Conservation (phyloP, 208 protist species). For the Sergeia podlipaevii region DNA sequence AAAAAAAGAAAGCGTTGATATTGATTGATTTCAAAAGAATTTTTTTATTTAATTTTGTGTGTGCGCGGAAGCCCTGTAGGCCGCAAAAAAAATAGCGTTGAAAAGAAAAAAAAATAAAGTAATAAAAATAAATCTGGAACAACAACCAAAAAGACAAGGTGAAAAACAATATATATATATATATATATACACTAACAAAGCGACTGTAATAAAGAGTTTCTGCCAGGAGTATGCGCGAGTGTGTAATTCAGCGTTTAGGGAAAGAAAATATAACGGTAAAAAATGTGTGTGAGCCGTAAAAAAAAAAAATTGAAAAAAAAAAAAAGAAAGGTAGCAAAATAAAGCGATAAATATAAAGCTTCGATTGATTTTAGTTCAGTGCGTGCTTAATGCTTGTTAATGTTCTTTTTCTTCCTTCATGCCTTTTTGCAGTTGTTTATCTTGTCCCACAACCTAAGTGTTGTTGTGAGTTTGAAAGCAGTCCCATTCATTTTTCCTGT, state of each 20-base stretch:
- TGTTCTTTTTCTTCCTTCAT: too few relatives aligned
- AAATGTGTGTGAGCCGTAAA: too few relatives aligned
- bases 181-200: background rate
- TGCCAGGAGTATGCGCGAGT: too few relatives aligned
- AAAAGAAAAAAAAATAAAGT: background rate
- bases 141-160: slow-evolving; percentile 7
- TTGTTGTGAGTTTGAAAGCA: too few relatives aligned
- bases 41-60: slow-evolving; percentile 1
- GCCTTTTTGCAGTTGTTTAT: too few relatives aligned
- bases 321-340: background rate
- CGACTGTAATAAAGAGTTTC: too few relatives aligned
- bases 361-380: too few relatives aligned
- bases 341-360: background rate
- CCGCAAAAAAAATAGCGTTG: background rate
- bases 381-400: too few relatives aligned
- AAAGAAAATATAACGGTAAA: background rate
- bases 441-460: too few relatives aligned
- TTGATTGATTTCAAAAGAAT: background rate
- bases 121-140: background rate
- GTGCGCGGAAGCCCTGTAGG: too few relatives aligned
- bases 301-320: slow-evolving; percentile 10
- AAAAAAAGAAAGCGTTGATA: slow-evolving; percentile 4
- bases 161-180: background rate
- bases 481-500: too few relatives aligned
- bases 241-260: background rate